Base-by-base conservation (phyloP, 306 rosid species). In the Quercus rubra region DNA sequence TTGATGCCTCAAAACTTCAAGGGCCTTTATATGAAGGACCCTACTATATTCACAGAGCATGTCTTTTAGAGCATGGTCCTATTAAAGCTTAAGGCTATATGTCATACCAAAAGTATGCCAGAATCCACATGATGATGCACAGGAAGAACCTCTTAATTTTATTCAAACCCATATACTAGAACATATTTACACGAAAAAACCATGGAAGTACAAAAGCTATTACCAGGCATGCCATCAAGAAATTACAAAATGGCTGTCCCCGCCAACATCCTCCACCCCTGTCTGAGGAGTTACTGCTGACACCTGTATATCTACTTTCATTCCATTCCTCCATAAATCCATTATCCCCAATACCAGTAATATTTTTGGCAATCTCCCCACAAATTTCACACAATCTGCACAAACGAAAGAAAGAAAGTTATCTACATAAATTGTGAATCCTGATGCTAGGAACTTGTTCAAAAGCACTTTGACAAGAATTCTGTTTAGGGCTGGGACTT, bases 201-300 rank as follows among this genome's bases (percentile, higher is more conserved):
- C 99, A 95, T 43, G 99, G 98, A 23, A 95, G 96, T 35, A 95
- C 97, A 79, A 95, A 95, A 66, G 99, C 96, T 77, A 95, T 88
- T 75, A 95, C 97, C 84, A 93, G 83, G 84, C 99, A 95, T 8
- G 97, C 97, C 98, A 95, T 92, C 85, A 95, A 88, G 91, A 95
- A 95, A 88, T 95, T 95, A 84, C 99, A 95, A 80, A 95, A 93
- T 33, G 98, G 94, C 75, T 95, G 99, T 85, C 94, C 93, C 55
- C 94, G 89, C 94, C 92, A 91, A 80, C 97, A 91, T 76, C 91
- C 87, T 51, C 84, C 85, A 17, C 78, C 71, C 52, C 83, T 77
- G 15, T 61, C 88, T 31, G 93, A 74, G 33, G 93, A 10, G 82
- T 73, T 84, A 25, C 25, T 55, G 4, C 73, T 77, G 2, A 79